Base-by-base conservation (phyloP, 163 green algal genomes). In the Trebouxia gelatinosa region DNA sequence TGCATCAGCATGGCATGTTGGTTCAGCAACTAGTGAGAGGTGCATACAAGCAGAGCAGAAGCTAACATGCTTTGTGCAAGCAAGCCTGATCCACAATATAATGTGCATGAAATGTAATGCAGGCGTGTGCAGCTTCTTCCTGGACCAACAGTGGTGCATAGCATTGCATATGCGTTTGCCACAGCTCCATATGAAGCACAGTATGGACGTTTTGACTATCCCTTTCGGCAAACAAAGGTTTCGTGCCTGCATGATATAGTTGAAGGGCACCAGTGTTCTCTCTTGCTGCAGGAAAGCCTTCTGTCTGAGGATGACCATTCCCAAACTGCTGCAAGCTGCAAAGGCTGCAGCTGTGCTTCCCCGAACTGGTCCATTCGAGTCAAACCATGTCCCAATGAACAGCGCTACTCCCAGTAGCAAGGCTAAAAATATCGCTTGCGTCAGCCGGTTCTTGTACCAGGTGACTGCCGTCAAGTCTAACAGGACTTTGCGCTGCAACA, bases 241-340 rank as follows among this genome's bases (percentile, higher is more conserved):
- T n/a, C n/a, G n/a, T n/a, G n/a, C 46, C 46, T 58, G 46, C 46
- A 58, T n/a, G 46, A 58, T 58, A 17, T 58, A 58, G 46, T 58
- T 58, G 46, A 58, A 17, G 46, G 46, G 46, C 46, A 58, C 46
- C 46, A 58, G 46, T 17, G 46, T 58, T 17, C 17, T 58, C 46
- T 58, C 46, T 17, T 58, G 46, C 46, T 58, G 13, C 17, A 58
- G 17, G 17, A n/a, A 58, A 17, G 13, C 46, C 46, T 58, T 58
- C 13, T 58, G 17, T 17, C 17, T 58, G 13, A 58, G 46, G 17
- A 58, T 58, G 13, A 58, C 46, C 46, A 58, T 58, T 13, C 13
- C 13, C 46, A n/a, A 17, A 17, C 46, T 58, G 46, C 46, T 58
- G 46, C 13, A 13, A 58, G 46, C 46, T 13, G 13, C 46, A 58